A percentile compares a stretch with the other conserved stretches of the same genome.
Evolutionary conservation across 352 stramenopile genomes (phyloP).

Genomic region (Phytophthora quininea): DNA sequence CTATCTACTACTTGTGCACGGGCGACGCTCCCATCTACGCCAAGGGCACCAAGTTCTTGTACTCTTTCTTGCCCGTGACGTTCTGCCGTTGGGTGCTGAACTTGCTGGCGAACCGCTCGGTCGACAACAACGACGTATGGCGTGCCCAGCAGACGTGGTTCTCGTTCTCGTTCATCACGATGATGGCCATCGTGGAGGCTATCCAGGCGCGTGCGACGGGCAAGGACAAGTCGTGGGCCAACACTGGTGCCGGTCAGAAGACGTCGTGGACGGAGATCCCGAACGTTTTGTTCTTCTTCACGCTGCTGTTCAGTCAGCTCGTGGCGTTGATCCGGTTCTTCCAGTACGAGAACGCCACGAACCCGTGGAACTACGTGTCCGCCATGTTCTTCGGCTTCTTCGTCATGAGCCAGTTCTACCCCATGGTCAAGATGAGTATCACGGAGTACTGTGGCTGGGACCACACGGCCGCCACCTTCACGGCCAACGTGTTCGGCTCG

Average conservation of each 20-base stretch:
- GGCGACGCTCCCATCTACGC: slow-evolving; percentile 88
- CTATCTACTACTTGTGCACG: slow-evolving; percentile 88
- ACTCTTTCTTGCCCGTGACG: slow-evolving; percentile 89
- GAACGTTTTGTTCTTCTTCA: slow-evolving; percentile 91
- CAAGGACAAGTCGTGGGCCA: slow-evolving; percentile 89
- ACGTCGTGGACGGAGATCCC: slow-evolving; percentile 89
- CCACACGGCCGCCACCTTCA: slow-evolving; percentile 84
- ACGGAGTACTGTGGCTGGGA: slow-evolving; percentile 90
- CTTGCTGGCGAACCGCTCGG: slow-evolving; percentile 81
- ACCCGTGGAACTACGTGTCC: slow-evolving; percentile 90
- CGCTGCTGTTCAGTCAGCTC: slow-evolving; percentile 73
- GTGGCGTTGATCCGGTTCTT: slow-evolving; percentile 87
- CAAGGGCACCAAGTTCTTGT: slow-evolving; percentile 78
- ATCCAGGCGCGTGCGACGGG: slow-evolving; percentile 78
- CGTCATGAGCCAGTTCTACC: slow-evolving; percentile 87
- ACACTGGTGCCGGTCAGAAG: slow-evolving; percentile 90
- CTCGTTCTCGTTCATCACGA: slow-evolving; percentile 90
- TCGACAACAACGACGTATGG: slow-evolving; percentile 92
- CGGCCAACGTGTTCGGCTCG: slow-evolving; percentile 85
- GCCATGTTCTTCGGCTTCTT: slow-evolving; percentile 90
- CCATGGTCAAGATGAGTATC: slow-evolving; percentile 93
- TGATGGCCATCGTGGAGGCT: slow-evolving; percentile 86
- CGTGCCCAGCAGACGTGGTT: slow-evolving; percentile 91
- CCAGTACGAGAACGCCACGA: slow-evolving; percentile 90
- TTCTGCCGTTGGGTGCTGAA: slow-evolving; percentile 83